Evolutionary conservation across 2,329 filamentous ascomycete species (phyloP), one percentile per base, ranked within the genome.

Genomic region (Penicillium olsonii): DNA sequence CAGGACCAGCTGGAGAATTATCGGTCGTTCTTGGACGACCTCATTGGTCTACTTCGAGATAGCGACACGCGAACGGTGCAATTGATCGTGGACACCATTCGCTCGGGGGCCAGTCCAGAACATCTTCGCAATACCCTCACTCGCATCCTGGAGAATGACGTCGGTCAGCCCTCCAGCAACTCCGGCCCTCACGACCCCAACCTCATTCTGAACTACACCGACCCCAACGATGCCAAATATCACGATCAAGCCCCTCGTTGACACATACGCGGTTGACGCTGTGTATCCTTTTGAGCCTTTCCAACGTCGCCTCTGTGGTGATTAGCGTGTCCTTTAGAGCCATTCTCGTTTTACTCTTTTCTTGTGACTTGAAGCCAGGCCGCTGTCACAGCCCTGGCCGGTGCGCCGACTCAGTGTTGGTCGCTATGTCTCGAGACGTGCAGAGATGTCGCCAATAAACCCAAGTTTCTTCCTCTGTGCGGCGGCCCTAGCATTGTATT

Each of bases 1-100:
- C 57, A 68, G 37, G 64, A 70, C 17, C 60, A 67, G 10, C 51
- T 69, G n/a, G 48, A 55, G 17, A 61, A 60, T 35, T 62, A 63
- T 29, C 58, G 56, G 15, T 47, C 45, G 9, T 62, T 69, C 22
- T 34, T 68, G 24, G 60, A 68, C 6, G 55, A 63, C 26, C 38
- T 71, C 5, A 45, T 71, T 3, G 42, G 47, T 3, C 48, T 61
- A 6, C 55, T 71, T 17, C 62, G 68, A 15, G 43, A 48, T 8
- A 48, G 55, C 37, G 56, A 66, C 20, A 33, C n/a, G 5, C 12
- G 43, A 6, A 49, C 54, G 3, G 45, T 67, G 9, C 57, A 65
- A 10, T 48, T 54, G 3, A 48, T 70, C 19, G 20, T 70, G 45
- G 42, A 57, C n/a, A 51, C 50, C n/a, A 63, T 70, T 20, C 61